These are phyloP conservation scores for Glutinoglossum americanum DNA, from an alignment of 495 filamentous ascomycete genomes.

Conservation along the genomic window DNA sequence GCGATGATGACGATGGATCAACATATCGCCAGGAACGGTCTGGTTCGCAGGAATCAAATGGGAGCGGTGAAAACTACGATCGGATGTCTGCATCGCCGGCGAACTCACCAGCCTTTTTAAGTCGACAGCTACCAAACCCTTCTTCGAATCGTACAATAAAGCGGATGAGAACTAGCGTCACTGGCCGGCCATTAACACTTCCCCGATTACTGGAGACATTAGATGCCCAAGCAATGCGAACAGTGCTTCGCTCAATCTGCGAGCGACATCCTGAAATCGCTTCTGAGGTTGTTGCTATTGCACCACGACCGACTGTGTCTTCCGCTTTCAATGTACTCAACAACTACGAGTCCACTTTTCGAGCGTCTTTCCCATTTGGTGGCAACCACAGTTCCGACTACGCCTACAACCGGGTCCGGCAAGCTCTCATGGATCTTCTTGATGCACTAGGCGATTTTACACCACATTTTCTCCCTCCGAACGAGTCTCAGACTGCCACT, in stretches of 20 bases:
- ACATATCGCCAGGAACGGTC: slow-evolving; percentile 11
- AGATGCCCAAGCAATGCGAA: slow-evolving; percentile 58
- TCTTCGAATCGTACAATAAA: slow-evolving; percentile 36
- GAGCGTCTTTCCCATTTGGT: slow-evolving; percentile 71
- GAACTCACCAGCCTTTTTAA: slow-evolving; percentile 50
- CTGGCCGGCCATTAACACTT: slow-evolving; percentile 59
- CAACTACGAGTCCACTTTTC: slow-evolving; percentile 58
- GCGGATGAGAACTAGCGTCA: slow-evolving; percentile 41
- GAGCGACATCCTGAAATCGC: slow-evolving; percentile 66
- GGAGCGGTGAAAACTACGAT: slow-evolving; percentile 33
- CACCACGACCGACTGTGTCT: slow-evolving; percentile 62
- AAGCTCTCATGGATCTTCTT: slow-evolving; percentile 55
- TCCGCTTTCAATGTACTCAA: slow-evolving; percentile 59
- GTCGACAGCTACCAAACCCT: slow-evolving; percentile 39
- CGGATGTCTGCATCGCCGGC: slow-evolving; percentile 75
- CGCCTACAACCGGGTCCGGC: slow-evolving; percentile 78
- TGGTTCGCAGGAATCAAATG: slow-evolving; percentile 2
- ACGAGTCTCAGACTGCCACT: slow-evolving; percentile 55
- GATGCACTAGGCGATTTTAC: slow-evolving; percentile 87
- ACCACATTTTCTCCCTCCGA: slow-evolving; percentile 81
- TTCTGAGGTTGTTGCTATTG: slow-evolving; percentile 62
- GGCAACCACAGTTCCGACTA: slow-evolving; percentile 70
- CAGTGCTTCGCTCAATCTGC: slow-evolving; percentile 68
- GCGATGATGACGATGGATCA: slow-evolving; percentile 33
- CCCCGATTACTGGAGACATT: slow-evolving; percentile 79